Base-by-base conservation (phyloP, 768 basidiomycete species). In the Suillus placidus region DNA sequence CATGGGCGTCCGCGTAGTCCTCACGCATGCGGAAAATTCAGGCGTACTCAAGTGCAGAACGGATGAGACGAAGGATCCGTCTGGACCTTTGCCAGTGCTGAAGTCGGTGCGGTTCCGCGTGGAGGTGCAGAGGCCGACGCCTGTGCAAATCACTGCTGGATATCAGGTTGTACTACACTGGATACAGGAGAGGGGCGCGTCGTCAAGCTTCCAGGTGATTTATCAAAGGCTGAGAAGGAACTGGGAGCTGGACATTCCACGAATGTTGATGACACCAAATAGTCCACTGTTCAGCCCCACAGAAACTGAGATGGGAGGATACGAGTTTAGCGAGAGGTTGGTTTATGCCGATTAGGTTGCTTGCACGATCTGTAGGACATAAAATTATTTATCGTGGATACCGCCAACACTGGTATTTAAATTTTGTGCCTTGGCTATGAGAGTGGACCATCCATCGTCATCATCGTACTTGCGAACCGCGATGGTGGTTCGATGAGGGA, bases 161-260 rank as follows among this genome's bases (percentile, higher is more conserved):
- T 88, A 82, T 78, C 79, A 82, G 66, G 86, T 90, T 14, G 81
- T 82, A 43, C 76, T 97, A 69, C 80, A 84, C 20, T 73, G 97
- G 60, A 82, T 92, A 16, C 89, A 93, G 69, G 95, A 97, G 80
- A 95, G 89, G 76, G 97, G 97, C 5, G 90, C 95, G 20, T 81
- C 87, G 51, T 92, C 93, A 30, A 89, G 85, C 35, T 94, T 97
- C 80, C 91, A 88, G 76, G 83, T 86, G 60, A 81, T 94, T 35
- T 92, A 86, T 74, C 85, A 82, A 66, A 82, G 87, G 49, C 74
- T 97, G 64, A 81, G 84, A 66, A 79, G 82, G 37, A 84, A 87
- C 26, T 97, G 94, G 95, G 85, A 86, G 58, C 72, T 92, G 71
- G 88, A 89, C 64, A 72, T 75, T 32, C 72, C 79, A 38, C 69